phyloP scores from a whole-genome alignment of 495 filamentous ascomycete genomes.

The Trichocladium uniseriatum region DNA sequence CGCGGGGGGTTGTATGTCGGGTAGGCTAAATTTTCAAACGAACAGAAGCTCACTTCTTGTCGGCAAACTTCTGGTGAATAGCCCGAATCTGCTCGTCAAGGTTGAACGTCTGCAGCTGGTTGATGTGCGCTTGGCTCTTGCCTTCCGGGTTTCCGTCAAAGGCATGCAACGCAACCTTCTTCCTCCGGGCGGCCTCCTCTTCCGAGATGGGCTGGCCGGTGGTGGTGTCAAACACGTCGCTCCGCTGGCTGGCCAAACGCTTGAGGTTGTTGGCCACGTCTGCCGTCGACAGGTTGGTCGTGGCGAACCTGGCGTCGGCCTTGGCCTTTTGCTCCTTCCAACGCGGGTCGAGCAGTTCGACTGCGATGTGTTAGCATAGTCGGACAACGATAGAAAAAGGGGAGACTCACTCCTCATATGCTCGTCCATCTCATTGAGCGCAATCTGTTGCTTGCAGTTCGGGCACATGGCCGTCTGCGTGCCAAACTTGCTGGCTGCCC shows the following conservation, averaged over 20 bases:
- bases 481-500: slow-evolving; percentile 52
- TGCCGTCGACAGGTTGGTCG: slow-evolving; percentile 75
- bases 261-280: slow-evolving; percentile 94
- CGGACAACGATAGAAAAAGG: neutral
- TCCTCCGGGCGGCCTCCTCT: slow-evolving; percentile 69
- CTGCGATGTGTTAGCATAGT: slow-evolving; percentile 11
- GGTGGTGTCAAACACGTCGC: slow-evolving; percentile 78
- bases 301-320: slow-evolving; percentile 69
- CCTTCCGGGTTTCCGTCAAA: slow-evolving; percentile 55
- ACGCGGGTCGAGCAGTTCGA: slow-evolving; percentile 80
- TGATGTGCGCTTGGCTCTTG: slow-evolving; percentile 44
- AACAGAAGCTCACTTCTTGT: slow-evolving; percentile 26
- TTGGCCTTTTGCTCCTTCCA: slow-evolving; percentile 96
- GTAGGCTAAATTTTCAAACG: neutral
- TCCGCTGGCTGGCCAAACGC: slow-evolving; percentile 85
- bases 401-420: slow-evolving; percentile 72
- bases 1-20: neutral
- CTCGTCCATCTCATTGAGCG: slow-evolving; percentile 74
- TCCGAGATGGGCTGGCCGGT: slow-evolving; percentile 57
- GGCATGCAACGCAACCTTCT: slow-evolving; percentile 57
- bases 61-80: slow-evolving; percentile 56
- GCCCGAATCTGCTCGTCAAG: slow-evolving; percentile 63
- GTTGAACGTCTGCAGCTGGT: slow-evolving; percentile 44
- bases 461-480: slow-evolving; percentile 73
- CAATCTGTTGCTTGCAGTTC: slow-evolving; percentile 86